Conservation (phyloP, 768 basidiomycete species). For the Termitomyces sp. region DNA sequence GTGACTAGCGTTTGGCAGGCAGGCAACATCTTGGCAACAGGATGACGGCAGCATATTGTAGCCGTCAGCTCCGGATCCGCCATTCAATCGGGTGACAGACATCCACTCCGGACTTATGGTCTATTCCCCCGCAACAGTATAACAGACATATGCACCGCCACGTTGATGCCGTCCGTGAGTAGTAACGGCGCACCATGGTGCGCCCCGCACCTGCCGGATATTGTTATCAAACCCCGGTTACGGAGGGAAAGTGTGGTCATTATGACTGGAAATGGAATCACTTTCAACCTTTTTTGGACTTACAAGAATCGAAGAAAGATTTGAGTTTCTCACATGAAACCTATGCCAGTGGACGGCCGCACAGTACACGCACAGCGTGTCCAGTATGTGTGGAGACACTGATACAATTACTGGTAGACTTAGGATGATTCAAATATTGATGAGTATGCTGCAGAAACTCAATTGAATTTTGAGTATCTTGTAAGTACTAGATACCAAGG, state of each 20-base stretch:
- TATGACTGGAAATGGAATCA: background rate
- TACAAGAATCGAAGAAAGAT: background rate
- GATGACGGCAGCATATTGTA: conserved; percentile 6
- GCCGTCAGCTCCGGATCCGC: conserved; percentile 7
- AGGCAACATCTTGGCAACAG: background rate
- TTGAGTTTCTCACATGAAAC: conserved; percentile 1
- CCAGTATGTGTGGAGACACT: background rate
- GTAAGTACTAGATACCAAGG: background rate
- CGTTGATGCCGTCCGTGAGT: background rate
- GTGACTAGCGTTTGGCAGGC: conserved; percentile 9
- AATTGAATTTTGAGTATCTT: background rate
- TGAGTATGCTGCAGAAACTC: background rate
- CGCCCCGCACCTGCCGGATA: conserved; percentile 4
- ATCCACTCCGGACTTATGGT: background rate
- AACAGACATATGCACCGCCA: background rate
- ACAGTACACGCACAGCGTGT: conserved; percentile 9
- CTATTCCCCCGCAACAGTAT: background rate
- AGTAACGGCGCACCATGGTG: background rate
- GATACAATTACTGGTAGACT: background rate
- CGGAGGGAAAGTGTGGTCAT: background rate
- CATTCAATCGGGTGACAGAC: background rate
- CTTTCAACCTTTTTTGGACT: background rate
- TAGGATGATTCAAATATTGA: background rate
- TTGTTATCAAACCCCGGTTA: conserved; percentile 1
- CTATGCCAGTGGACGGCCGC: background rate